Percentiles rank a stretch among this genome's conserved stretches.
Conservation (phyloP, 1,284 basidiomycete species). For the Psilocybe mexicana region DNA sequence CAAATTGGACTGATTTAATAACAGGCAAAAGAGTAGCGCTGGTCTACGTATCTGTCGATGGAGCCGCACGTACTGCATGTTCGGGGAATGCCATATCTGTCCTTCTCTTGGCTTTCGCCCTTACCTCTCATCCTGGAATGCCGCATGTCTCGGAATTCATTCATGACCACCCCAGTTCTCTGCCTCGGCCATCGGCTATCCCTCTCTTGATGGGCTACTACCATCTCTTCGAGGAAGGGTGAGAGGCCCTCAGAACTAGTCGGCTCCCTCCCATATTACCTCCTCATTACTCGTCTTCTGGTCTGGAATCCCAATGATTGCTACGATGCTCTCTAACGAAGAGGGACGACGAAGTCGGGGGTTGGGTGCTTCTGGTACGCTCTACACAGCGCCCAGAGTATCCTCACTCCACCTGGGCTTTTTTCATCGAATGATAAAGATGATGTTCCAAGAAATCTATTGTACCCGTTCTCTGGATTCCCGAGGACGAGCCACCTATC, state of each 20-base stretch:
- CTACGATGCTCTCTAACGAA: neutral
- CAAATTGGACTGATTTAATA: neutral
- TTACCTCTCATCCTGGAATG: constrained; percentile 6
- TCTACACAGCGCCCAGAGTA: constrained; percentile 1
- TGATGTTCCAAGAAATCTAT: neutral
- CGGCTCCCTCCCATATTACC: neutral
- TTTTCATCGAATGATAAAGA: neutral
- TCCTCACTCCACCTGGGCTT: neutral
- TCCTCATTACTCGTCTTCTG: constrained; percentile 3
- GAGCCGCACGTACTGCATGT: neutral
- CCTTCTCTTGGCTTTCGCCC: neutral
- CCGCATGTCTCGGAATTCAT: constrained; percentile 18
- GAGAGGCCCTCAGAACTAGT: neutral
- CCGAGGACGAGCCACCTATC: constrained; percentile 14
- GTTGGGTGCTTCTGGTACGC: constrained; percentile 2
- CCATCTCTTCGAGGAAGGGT: neutral
- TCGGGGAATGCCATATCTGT: constrained; percentile 1
- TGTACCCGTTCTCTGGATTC: constrained; percentile 1
- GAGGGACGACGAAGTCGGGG: neutral
- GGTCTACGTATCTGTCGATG: neutral
- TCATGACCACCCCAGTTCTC: neutral
- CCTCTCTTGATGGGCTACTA: neutral
- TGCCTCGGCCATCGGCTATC: constrained; percentile 16
- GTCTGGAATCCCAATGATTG: constrained; percentile 10
- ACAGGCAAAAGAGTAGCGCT: neutral